phyloP scores from a whole-genome alignment of 495 filamentous ascomycete species.

The Xylaria acuta region DNA sequence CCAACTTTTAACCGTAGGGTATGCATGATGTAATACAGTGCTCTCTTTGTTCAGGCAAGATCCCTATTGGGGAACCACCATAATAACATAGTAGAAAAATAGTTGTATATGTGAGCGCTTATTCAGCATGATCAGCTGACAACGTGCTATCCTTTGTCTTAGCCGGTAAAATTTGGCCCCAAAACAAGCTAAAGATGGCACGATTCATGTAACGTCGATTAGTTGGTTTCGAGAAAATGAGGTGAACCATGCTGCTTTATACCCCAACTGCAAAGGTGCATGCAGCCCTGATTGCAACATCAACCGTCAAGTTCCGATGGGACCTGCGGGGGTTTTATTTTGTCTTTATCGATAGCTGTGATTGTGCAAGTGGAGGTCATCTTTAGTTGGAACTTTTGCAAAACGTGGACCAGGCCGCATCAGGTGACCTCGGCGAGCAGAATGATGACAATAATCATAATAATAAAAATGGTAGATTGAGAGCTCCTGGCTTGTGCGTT shows the following conservation, averaged over 20 bases:
- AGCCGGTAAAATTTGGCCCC: neutral
- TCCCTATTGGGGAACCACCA: neutral
- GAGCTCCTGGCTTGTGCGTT: neutral
- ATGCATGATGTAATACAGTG: neutral
- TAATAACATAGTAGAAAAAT: neutral
- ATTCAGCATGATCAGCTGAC: neutral
- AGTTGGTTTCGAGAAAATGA: conserved; percentile 11
- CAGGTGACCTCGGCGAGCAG: neutral
- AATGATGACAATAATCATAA: neutral
- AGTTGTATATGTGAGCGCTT: neutral
- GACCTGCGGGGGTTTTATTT: neutral
- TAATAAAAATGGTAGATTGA: neutral
- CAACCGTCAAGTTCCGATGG: neutral
- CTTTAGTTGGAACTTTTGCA: neutral
- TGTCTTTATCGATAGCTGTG: neutral
- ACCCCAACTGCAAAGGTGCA: neutral
- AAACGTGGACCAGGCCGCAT: neutral
- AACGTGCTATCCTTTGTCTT: neutral
- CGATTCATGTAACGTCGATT: conserved; percentile 25
- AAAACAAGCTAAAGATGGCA: conserved; percentile 8
- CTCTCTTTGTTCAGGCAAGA: neutral
- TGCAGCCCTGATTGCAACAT: neutral
- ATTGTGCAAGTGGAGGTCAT: neutral
- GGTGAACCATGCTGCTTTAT: neutral
- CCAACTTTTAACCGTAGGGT: neutral